Percentiles rank a stretch among this genome's conserved stretches.
phyloP scores from a whole-genome alignment of 257 asterid species.

The Parsonsia alboflavescens region DNA sequence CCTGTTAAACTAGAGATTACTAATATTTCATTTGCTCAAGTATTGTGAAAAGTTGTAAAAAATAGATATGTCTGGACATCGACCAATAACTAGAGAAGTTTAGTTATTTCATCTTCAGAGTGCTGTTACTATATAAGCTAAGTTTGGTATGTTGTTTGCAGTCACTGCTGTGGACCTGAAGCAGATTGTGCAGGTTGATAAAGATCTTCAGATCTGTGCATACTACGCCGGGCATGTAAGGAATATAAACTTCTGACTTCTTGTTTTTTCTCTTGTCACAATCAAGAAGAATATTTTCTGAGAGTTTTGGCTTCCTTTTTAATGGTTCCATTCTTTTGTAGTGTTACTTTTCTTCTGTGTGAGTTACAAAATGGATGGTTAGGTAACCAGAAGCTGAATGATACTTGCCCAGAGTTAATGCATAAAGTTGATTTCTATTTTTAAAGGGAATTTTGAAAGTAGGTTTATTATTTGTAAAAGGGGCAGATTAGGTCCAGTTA shows the following conservation, averaged over 20 bases:
- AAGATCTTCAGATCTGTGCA: constrained; percentile 84
- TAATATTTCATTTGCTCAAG: not conserved
- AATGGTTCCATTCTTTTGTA: not conserved
- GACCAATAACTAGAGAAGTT: not conserved
- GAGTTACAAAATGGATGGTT: not conserved
- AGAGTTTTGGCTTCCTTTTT: not conserved
- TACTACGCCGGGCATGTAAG: constrained; percentile 97
- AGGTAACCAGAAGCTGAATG: not conserved
- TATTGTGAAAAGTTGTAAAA: not conserved
- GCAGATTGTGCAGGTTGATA: constrained; percentile 79
- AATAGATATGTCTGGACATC: not conserved
- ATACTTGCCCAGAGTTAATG: not conserved
- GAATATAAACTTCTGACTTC: constrained; percentile 13
- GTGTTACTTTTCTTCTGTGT: not conserved
- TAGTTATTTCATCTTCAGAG: not conserved
- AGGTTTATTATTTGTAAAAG: not conserved
- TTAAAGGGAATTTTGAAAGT: not conserved
- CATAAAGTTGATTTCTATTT: not conserved
- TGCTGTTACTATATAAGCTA: not conserved
- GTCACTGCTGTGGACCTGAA: constrained; percentile 87
- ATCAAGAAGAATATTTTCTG: not conserved
- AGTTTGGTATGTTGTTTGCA: constrained; percentile 21
- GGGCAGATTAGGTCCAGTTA: not conserved
- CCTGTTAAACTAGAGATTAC: not conserved
- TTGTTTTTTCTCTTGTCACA: not conserved